phyloP scores from a whole-genome alignment of 345 rosid species.

The Syzygium aromaticum region DNA sequence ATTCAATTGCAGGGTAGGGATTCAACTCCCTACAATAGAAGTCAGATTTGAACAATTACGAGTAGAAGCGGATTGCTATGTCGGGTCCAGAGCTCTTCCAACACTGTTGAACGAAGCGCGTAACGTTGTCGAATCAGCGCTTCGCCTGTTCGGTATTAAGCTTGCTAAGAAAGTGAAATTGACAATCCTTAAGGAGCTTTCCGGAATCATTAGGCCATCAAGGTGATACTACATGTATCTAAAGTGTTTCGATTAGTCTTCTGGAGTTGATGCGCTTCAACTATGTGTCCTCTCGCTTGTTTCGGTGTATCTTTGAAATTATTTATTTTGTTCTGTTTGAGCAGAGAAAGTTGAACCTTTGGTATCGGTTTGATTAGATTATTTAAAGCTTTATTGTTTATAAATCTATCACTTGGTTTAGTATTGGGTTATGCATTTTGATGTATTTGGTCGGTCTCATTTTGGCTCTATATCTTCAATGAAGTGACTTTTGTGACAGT shows the following conservation, averaged over 20 bases:
- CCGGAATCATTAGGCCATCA: neutral
- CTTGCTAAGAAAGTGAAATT: neutral
- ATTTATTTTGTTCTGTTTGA: neutral
- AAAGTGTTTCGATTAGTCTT: neutral
- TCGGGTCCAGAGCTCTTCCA: neutral
- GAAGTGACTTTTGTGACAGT: neutral
- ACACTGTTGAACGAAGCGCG: neutral
- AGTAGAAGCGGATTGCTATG: neutral
- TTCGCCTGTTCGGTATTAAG: neutral
- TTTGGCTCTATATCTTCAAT: neutral
- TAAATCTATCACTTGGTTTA: neutral
- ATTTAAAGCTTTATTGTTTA: neutral
- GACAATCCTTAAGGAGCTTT: neutral
- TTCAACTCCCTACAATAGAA: constrained; percentile 1
- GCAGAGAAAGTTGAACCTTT: neutral
- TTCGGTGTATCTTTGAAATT: neutral
- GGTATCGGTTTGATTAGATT: neutral
- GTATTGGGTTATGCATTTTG: neutral
- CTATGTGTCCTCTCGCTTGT: neutral
- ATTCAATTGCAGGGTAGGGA: neutral
- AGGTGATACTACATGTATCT: neutral
- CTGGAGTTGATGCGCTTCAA: neutral
- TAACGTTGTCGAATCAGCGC: neutral
- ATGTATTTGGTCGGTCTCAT: neutral
- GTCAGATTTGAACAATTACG: neutral